These are phyloP conservation scores for Boletus sp. DNA, from an alignment of 768 basidiomycete genomes.

Conservation along the genomic window DNA sequence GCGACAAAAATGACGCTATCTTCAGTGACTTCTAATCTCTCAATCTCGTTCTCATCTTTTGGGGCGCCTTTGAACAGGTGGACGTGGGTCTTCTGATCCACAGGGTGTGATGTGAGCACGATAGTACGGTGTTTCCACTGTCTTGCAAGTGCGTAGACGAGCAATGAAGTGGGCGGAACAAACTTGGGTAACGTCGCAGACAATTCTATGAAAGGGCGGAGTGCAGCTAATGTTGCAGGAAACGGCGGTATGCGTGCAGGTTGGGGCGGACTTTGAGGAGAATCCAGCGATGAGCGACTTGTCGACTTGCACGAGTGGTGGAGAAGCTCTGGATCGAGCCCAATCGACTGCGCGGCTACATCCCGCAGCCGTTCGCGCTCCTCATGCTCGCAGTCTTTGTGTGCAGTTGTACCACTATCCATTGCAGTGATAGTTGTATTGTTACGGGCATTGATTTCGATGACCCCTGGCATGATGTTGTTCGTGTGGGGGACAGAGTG, in stretches of 20 bases:
- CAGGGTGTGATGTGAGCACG: slow-evolving; percentile 47
- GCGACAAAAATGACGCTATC: slow-evolving; percentile 74
- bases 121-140: slow-evolving; percentile 69
- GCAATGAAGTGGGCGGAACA: slow-evolving; percentile 62
- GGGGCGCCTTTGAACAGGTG: slow-evolving; percentile 68
- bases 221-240: slow-evolving; percentile 52
- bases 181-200: slow-evolving; percentile 62
- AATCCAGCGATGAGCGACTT: slow-evolving; percentile 12
- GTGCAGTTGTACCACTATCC: slow-evolving; percentile 21
- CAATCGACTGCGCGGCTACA: slow-evolving; percentile 73
- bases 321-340: slow-evolving; percentile 54
- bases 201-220: slow-evolving; percentile 51
- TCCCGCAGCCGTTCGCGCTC: slow-evolving; percentile 74
- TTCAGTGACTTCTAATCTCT: slow-evolving; percentile 73
- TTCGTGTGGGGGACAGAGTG: slow-evolving; percentile 28
- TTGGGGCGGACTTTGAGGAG: slow-evolving; percentile 13
- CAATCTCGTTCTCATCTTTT: slow-evolving; percentile 64
- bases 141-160: slow-evolving; percentile 69
- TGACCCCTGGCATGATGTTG: slow-evolving; percentile 61
- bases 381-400: slow-evolving; percentile 56
- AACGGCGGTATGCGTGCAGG: slow-evolving; percentile 45
- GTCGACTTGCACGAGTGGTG: slow-evolving; percentile 32
- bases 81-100: slow-evolving; percentile 46
- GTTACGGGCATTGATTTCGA: slow-evolving; percentile 60
- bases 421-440: slow-evolving; percentile 16